phyloP scores from a whole-genome alignment of 2,329 filamentous ascomycete species.

The Colletotrichum scovillei region DNA sequence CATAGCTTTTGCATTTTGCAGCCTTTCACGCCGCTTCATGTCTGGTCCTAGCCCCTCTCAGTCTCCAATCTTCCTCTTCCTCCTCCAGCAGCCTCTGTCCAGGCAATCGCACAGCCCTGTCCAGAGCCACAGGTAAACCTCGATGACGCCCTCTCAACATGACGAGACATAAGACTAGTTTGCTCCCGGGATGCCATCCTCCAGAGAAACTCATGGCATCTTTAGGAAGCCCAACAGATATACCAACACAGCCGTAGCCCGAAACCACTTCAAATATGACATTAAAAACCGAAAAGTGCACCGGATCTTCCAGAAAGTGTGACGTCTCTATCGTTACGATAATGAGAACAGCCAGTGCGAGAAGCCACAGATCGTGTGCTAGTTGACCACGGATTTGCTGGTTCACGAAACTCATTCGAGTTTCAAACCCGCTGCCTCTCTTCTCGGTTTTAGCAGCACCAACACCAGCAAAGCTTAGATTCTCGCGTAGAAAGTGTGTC shows the following conservation, averaged over 20 bases:
- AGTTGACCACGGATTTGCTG: constrained; percentile 73
- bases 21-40: not conserved
- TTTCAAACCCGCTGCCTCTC: constrained; percentile 41
- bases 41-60: constrained; percentile 13
- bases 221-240: constrained; percentile 66
- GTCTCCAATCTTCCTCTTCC: constrained; percentile 42
- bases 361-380: constrained; percentile 75
- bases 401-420: constrained; percentile 60
- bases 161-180: constrained; percentile 67
- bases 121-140: constrained; percentile 66
- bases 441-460: constrained; percentile 45
- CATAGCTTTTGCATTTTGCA: not conserved
- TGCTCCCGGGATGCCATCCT: constrained; percentile 64
- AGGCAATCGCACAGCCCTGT: constrained; percentile 62
- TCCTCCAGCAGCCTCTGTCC: constrained; percentile 44
- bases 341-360: constrained; percentile 69
- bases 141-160: constrained; percentile 68
- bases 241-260: constrained; percentile 71
- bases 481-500: constrained; percentile 33
- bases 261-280: constrained; percentile 68
- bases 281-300: constrained; percentile 68
- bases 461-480: constrained; percentile 54
- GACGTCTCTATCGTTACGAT: constrained; percentile 70
- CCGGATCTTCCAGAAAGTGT: constrained; percentile 63
- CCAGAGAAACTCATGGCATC: constrained; percentile 67